Conservation (phyloP, 352 stramenopile species). For the Pythium folliculosum region DNA sequence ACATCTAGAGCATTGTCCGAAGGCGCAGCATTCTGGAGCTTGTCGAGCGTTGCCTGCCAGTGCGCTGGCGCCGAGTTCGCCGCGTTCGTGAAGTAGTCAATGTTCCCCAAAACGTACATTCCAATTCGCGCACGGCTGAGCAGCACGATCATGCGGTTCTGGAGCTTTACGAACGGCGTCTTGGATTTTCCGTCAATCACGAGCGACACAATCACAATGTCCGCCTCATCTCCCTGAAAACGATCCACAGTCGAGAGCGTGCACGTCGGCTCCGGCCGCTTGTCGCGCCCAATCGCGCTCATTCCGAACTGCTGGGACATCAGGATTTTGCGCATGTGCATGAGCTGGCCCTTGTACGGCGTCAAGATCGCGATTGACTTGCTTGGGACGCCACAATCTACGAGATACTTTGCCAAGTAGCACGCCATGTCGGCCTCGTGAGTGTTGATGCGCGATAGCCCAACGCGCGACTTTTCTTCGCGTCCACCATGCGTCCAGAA, state of each 20-base stretch:
- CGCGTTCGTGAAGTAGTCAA: slow-evolving; percentile 66
- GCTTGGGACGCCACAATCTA: slow-evolving; percentile 67
- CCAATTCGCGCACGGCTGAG: slow-evolving; percentile 82
- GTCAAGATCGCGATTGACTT: slow-evolving; percentile 87
- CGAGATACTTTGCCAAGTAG: slow-evolving; percentile 75
- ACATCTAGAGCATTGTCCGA: slow-evolving; percentile 38
- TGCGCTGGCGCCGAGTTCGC: slow-evolving; percentile 44
- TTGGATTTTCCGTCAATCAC: slow-evolving; percentile 89
- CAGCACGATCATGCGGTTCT: slow-evolving; percentile 90
- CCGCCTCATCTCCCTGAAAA: slow-evolving; percentile 90
- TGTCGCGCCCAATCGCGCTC: slow-evolving; percentile 29
- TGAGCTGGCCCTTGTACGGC: slow-evolving; percentile 88
- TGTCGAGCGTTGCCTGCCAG: slow-evolving; percentile 73
- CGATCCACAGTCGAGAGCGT: slow-evolving; percentile 85
- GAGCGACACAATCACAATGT: slow-evolving; percentile 86
- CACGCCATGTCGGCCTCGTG: slow-evolving; percentile 80
- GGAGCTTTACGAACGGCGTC: slow-evolving; percentile 87
- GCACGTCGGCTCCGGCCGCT: slow-evolving; percentile 40
- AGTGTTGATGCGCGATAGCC: slow-evolving; percentile 74
- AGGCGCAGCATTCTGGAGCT: slow-evolving; percentile 44
- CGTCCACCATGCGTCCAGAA: slow-evolving; percentile 81
- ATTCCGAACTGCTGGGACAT: slow-evolving; percentile 44
- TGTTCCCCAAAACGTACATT: slow-evolving; percentile 86
- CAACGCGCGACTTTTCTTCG: slow-evolving; percentile 64
- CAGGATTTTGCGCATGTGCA: slow-evolving; percentile 79